phyloP scores from a whole-genome alignment of 2,329 filamentous ascomycete genomes.

The Talaromyces funiculosus region DNA sequence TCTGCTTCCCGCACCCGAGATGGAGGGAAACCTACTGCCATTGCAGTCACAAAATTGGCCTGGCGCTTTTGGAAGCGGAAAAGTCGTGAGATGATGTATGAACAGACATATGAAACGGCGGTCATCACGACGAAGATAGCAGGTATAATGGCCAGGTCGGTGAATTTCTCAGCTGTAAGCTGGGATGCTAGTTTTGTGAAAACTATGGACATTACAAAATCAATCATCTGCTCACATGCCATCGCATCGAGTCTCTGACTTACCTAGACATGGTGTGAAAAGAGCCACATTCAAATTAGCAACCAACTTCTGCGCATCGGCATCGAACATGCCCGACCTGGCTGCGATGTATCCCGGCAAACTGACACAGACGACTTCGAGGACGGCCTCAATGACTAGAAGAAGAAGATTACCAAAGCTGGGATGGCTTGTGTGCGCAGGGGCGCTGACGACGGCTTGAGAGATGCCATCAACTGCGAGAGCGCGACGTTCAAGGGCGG shows the following conservation, averaged over 20 bases:
- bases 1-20: neutral
- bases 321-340: conserved; percentile 84
- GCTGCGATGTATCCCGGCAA: conserved; percentile 92
- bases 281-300: conserved; percentile 94
- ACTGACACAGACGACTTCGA: conserved; percentile 93
- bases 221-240: too few relatives aligned
- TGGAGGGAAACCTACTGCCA: conserved; percentile 59
- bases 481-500: conserved; percentile 16
- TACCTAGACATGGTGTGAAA: conserved; percentile 95
- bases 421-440: conserved; percentile 40
- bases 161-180: conserved; percentile 81
- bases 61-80: conserved; percentile 81
- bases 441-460: conserved; percentile 16
- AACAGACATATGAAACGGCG: conserved; percentile 73
- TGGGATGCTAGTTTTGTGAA: conserved; percentile 96
- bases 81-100: conserved; percentile 62
- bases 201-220: conserved; percentile 50
- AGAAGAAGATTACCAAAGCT: conserved; percentile 59
- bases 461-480: conserved; percentile 12
- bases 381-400: conserved; percentile 87
- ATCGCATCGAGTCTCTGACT: conserved; percentile 22
- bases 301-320: conserved; percentile 91
- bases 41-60: conserved; percentile 90
- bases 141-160: conserved; percentile 90
- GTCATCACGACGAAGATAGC: conserved; percentile 88